These are phyloP conservation scores for Harringtonia lauricola DNA, from an alignment of 2,329 filamentous ascomycete genomes.

Conservation along the genomic window DNA sequence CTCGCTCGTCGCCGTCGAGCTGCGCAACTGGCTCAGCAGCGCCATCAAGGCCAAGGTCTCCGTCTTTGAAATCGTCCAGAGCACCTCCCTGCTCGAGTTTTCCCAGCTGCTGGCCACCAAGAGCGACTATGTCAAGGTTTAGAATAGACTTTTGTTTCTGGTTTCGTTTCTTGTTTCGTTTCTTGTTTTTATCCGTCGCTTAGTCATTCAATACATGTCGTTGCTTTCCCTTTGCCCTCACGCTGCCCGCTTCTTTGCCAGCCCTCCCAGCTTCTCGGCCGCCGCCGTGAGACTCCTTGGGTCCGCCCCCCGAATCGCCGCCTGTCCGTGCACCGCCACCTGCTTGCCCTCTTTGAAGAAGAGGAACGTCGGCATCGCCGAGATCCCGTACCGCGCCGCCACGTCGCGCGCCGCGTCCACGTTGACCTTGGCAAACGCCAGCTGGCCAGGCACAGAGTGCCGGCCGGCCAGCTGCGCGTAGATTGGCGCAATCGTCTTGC, in stretches of 20 bases:
- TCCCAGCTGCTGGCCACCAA: no score
- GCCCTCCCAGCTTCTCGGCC: constrained; percentile 8
- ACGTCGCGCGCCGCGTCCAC: constrained; percentile 42
- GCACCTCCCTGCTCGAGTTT: no score
- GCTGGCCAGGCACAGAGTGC: constrained; percentile 26
- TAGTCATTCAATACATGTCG: no score
- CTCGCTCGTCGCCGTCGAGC: no score
- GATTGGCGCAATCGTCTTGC: constrained; percentile 44
- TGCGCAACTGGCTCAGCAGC: no score
- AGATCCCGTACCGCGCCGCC: constrained; percentile 35
- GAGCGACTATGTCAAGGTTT: no score
- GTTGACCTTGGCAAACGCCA: constrained; percentile 47
- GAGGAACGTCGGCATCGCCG: constrained; percentile 48
- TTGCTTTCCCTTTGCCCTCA: no score
- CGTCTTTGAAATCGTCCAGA: no score
- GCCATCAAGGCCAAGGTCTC: no score
- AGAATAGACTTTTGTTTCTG: no score
- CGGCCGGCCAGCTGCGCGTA: constrained; percentile 34
- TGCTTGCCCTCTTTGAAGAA: constrained; percentile 45
- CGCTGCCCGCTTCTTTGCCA: constrained; percentile 5
- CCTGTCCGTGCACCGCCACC: constrained; percentile 21
- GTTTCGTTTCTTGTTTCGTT: no score
- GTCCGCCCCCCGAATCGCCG: constrained; percentile 13
- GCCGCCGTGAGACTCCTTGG: constrained; percentile 11
- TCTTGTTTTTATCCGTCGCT: no score